These are phyloP conservation scores for Trichoderma simmonsii DNA, from an alignment of 2,329 filamentous ascomycete species.

Conservation along the genomic window DNA sequence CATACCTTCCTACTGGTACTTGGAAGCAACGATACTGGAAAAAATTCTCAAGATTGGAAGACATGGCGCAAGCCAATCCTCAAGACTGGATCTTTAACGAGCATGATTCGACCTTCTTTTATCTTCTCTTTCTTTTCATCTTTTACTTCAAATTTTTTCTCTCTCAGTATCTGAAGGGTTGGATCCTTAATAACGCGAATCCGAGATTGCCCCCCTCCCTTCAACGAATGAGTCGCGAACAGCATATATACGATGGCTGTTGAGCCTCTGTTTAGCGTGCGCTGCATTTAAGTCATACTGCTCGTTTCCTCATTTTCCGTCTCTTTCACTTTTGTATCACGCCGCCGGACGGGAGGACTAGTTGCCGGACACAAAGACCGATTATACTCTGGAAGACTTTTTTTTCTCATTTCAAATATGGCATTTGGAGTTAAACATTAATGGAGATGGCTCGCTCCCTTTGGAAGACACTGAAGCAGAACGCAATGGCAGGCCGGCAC, in stretches of 20 bases:
- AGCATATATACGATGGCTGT: not conserved
- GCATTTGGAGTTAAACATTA: not conserved
- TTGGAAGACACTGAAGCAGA: not conserved
- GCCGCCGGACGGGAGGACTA: slow-evolving; percentile 30
- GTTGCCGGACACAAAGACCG: not conserved
- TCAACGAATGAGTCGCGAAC: not conserved
- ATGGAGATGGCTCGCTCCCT: not conserved
- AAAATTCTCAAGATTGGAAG: slow-evolving; percentile 12
- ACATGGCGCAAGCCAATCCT: slow-evolving; percentile 19
- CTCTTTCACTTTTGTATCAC: not conserved
- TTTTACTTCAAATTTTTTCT: not conserved
- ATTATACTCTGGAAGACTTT: not conserved
- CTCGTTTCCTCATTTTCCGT: not conserved
- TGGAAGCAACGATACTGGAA: not conserved
- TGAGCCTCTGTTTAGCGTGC: not conserved
- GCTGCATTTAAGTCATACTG: not conserved
- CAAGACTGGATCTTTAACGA: slow-evolving; percentile 13
- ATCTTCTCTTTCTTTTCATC: not conserved
- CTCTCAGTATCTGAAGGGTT: not conserved
- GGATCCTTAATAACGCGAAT: not conserved
- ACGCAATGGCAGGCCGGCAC: slow-evolving; percentile 1
- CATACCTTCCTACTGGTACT: not conserved
- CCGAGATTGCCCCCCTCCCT: not conserved
- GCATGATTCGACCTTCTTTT: not conserved
- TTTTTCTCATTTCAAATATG: not conserved